Evolutionary conservation across 495 filamentous ascomycete genomes (phyloP), one percentile per base, ranked within the genome.

Genomic region (Neurospora sp.): DNA sequence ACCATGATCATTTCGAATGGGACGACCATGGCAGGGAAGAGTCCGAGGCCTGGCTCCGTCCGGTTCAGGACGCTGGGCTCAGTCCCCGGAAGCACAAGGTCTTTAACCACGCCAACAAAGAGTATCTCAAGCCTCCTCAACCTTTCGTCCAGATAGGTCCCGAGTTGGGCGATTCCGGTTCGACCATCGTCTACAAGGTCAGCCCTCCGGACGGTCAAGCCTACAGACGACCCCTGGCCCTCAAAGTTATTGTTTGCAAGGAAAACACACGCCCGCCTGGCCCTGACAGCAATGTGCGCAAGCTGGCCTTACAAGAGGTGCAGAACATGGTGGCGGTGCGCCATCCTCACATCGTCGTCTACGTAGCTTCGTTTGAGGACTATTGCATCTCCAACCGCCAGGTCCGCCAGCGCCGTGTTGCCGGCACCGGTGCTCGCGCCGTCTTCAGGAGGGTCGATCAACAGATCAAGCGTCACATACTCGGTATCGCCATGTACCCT

Each of bases 401-500:
- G 39, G 61, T 76, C 12, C 71, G 38, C 10, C 70, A 72, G 14
- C 72, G 72, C 2, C 42, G 48, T 1, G 72, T 53, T 10, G 72
- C 69, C 4, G 72, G 61, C 4, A 71, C 46, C 5, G 72, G 69
- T 18, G 72, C 70, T 11, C 73, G 65, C 5, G 59, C 70, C 69
- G 70, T 75, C 8, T 44, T 72, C 68, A 70, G 72, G 31, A 37
- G 44, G 7, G 69, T 75, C 5, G 71, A 74, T 40, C 69, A 79
- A 39, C 72, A 73, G 65, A 77, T 81, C 75, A 78, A 75, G 69
- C 73, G 73, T 69, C 79, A 81, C 70, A 76, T 81, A 11, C 71
- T 81, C 7, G 78, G 74, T 12, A 81, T 81, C 44, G 79, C 78
- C 74, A 81, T 81, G 79, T 81, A 81, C 59, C 79, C 79, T 12